A percentile compares a stretch with the other conserved stretches of the same genome.
These are phyloP conservation scores for Thamnidium elegans DNA, from an alignment of 192 early-diverging fungal genomes.

Conservation along the genomic window DNA sequence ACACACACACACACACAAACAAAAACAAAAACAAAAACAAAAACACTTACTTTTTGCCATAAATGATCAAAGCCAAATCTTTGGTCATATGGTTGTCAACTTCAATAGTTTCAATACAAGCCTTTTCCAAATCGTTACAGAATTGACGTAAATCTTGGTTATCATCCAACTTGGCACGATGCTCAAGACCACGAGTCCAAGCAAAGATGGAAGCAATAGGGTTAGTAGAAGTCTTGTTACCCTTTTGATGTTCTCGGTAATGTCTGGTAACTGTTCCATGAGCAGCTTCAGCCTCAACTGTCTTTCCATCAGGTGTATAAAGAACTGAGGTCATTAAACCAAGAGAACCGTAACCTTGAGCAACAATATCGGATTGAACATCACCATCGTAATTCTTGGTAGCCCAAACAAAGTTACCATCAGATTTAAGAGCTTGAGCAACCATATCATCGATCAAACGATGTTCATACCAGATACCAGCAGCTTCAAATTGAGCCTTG, in stretches of 20 bases:
- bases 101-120: conserved; percentile 88
- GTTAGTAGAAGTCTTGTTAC: conserved; percentile 93
- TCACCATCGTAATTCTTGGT: conserved; percentile 96
- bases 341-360: conserved; percentile 94
- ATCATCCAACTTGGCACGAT: conserved; percentile 91
- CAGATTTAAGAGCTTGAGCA: conserved; percentile 93
- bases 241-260: conserved; percentile 95
- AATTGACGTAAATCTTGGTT: conserved; percentile 73
- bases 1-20: too few species aligned
- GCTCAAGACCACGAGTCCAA: conserved; percentile 89
- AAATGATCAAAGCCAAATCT: conserved; percentile 93
- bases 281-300: conserved; percentile 93
- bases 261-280: conserved; percentile 97
- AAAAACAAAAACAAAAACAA: too few species aligned
- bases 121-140: conserved; percentile 76
- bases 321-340: conserved; percentile 98
- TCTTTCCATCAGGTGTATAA: conserved; percentile 87
- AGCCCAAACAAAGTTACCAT: conserved; percentile 92
- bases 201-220: conserved; percentile 97
- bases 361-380: conserved; percentile 93
- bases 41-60: conserved; percentile 65
- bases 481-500: conserved; percentile 74
- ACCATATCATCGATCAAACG: conserved; percentile 99
- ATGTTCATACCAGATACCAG: conserved; percentile 97
- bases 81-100: conserved; percentile 91